phyloP scores from a whole-genome alignment of 2,329 filamentous ascomycete genomes.

The Stemphylium vesicarium region DNA sequence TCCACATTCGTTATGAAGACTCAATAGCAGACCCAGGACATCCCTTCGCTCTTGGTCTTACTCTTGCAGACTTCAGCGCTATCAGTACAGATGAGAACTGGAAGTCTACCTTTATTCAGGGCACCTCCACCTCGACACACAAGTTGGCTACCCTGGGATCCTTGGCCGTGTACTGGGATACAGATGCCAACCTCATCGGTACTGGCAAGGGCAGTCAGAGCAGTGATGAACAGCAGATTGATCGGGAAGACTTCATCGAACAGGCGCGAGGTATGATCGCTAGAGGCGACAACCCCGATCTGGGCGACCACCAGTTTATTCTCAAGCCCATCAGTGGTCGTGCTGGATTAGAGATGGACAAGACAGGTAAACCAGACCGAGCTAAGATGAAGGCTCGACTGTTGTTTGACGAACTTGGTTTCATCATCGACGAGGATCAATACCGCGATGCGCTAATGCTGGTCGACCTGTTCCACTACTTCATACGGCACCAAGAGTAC shows the following conservation, averaged over 20 bases:
- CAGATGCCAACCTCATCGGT: constrained; percentile 83
- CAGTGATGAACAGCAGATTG: constrained; percentile 64
- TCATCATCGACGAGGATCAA: constrained; percentile 96
- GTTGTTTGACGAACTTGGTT: constrained; percentile 94
- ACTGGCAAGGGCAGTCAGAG: constrained; percentile 75
- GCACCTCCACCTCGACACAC: constrained; percentile 80
- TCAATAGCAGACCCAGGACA: constrained; percentile 93
- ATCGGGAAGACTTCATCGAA: constrained; percentile 77
- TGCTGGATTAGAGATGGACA: constrained; percentile 93
- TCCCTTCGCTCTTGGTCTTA: constrained; percentile 91
- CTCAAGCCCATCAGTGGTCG: constrained; percentile 94
- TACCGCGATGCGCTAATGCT: constrained; percentile 98
- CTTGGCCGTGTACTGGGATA: constrained; percentile 97
- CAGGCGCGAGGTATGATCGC: constrained; percentile 82
- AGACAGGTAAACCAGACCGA: constrained; percentile 77
- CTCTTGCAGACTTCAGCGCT: constrained; percentile 94
- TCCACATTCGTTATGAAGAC: constrained; percentile 97
- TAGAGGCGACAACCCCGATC: constrained; percentile 65
- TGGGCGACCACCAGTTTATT: constrained; percentile 83
- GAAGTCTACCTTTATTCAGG: constrained; percentile 95
- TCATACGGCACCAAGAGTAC: constrained; percentile 96
- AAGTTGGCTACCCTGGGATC: constrained; percentile 92
- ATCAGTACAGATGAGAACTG: constrained; percentile 94
- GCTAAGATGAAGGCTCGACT: constrained; percentile 91
- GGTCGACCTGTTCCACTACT: constrained; percentile 97